Conservation (phyloP, 1,284 basidiomycete species). For the Puccinia triticina region DNA sequence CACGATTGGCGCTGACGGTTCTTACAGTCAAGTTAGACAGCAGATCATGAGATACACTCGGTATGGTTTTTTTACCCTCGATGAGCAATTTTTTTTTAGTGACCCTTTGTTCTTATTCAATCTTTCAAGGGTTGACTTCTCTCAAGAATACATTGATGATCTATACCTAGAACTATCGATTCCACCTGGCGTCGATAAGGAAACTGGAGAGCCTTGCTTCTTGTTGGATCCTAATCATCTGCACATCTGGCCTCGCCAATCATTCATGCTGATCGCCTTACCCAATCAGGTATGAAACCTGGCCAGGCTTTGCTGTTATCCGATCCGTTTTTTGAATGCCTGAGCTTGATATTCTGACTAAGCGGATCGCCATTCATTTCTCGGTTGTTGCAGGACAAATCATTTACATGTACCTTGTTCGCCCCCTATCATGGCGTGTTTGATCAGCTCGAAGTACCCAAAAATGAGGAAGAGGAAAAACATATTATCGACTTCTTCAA, state of each 20-base stretch:
- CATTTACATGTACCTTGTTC: conserved; percentile 76
- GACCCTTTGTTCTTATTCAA: background rate
- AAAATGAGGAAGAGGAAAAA: conserved; percentile 67
- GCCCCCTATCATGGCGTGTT: conserved; percentile 80
- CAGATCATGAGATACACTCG: conserved; percentile 87
- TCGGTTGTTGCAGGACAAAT: conserved; percentile 63
- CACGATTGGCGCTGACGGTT: conserved; percentile 76
- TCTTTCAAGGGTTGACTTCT: conserved; percentile 78
- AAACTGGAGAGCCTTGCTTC: conserved; percentile 66
- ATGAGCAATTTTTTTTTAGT: background rate
- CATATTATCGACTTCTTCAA: conserved; percentile 76
- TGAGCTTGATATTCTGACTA: background rate
- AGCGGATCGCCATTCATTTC: conserved; percentile 54
- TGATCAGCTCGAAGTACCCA: conserved; percentile 44
- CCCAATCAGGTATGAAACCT: conserved; percentile 77
- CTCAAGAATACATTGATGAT: conserved; percentile 90
- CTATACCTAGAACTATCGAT: conserved; percentile 96
- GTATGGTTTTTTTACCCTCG: conserved; percentile 64
- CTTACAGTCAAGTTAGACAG: conserved; percentile 78
- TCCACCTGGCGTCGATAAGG: conserved; percentile 68
- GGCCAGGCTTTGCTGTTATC: conserved; percentile 6
- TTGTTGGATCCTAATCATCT: conserved; percentile 89
- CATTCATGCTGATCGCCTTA: conserved; percentile 97
- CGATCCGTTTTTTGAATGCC: conserved; percentile 51
- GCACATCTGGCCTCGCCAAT: conserved; percentile 97